Conservation (phyloP, 1,284 basidiomycete species). For the Porodaedalea pini region DNA sequence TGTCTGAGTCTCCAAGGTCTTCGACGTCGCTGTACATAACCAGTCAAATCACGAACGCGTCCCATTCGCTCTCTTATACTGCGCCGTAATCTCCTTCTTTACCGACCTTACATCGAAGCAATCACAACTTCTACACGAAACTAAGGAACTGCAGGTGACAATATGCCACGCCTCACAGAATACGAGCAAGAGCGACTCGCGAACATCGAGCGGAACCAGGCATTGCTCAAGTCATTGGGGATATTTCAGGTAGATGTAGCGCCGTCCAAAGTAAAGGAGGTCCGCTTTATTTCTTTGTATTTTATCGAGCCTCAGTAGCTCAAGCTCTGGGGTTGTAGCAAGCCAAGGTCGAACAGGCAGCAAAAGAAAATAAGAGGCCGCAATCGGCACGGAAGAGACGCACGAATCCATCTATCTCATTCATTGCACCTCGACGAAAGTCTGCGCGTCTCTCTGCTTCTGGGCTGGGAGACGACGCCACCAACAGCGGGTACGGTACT, state of each 20-base stretch:
- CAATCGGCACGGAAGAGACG: constrained; percentile 13
- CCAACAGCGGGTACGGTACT: neutral
- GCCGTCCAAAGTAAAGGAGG: constrained; percentile 9
- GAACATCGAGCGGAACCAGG: constrained; percentile 34
- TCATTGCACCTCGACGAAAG: constrained; percentile 25
- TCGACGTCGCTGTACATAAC: too few relatives aligned
- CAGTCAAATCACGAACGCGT: too few relatives aligned
- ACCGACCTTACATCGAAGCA: neutral
- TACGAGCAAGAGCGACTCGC: constrained; percentile 33
- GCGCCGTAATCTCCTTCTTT: too few relatives aligned
- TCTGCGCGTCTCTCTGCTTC: constrained; percentile 15
- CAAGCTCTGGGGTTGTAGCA: neutral
- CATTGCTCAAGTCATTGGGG: constrained; percentile 25
- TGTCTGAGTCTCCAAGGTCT: too few relatives aligned
- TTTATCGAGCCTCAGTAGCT: neutral
- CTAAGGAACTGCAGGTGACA: too few relatives aligned
- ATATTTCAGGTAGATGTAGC: constrained; percentile 11
- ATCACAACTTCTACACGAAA: constrained; percentile 3
- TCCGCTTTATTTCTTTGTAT: neutral
- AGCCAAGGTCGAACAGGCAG: neutral
- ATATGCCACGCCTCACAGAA: constrained; percentile 20
- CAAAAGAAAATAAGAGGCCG: constrained; percentile 2
- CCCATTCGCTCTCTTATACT: too few relatives aligned
- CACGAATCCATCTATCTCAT: constrained; percentile 25
- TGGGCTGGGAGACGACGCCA: neutral